A percentile compares a stretch with the other conserved stretches of the same genome.
phyloP scores from a whole-genome alignment of 2,329 filamentous ascomycete species.

The Pseudocercospora crystallina region DNA sequence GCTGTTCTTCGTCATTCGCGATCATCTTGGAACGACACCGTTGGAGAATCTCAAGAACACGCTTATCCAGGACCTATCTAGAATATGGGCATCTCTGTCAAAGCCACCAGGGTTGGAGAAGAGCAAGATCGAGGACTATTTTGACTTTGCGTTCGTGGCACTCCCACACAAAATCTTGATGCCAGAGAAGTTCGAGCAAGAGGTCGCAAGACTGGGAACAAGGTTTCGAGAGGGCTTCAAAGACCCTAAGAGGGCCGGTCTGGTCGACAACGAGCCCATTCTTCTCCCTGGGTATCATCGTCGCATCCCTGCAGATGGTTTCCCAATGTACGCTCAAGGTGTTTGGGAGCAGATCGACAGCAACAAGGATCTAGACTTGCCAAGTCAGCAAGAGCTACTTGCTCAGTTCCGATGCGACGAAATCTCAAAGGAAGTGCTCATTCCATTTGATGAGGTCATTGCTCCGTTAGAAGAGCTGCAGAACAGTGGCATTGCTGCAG shows the following conservation, averaged over 20 bases:
- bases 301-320: conserved; percentile 94
- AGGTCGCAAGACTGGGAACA: conserved; percentile 75
- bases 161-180: conserved; percentile 96
- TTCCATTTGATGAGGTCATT: conserved; percentile 80
- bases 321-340: conserved; percentile 87
- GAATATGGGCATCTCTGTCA: conserved; percentile 89
- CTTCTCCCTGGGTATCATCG: conserved; percentile 94
- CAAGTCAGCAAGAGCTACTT: conserved; percentile 93
- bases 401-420: conserved; percentile 98
- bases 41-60: conserved; percentile 87
- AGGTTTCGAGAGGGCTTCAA: conserved; percentile 82
- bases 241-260: conserved; percentile 61
- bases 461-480: conserved; percentile 83
- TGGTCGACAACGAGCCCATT: conserved; percentile 73
- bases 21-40: conserved; percentile 90
- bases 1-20: conserved; percentile 97
- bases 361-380: conserved; percentile 96
- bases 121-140: conserved; percentile 92
- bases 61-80: conserved; percentile 81
- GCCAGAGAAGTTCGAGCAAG: conserved; percentile 81
- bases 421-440: conserved; percentile 83
- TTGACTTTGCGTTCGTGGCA: conserved; percentile 95
- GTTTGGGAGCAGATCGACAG: conserved; percentile 98
- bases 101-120: conserved; percentile 87
- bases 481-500: conserved; percentile 69